These are phyloP conservation scores for Pythium volutum DNA, from an alignment of 352 stramenopile genomes.

Conservation along the genomic window DNA sequence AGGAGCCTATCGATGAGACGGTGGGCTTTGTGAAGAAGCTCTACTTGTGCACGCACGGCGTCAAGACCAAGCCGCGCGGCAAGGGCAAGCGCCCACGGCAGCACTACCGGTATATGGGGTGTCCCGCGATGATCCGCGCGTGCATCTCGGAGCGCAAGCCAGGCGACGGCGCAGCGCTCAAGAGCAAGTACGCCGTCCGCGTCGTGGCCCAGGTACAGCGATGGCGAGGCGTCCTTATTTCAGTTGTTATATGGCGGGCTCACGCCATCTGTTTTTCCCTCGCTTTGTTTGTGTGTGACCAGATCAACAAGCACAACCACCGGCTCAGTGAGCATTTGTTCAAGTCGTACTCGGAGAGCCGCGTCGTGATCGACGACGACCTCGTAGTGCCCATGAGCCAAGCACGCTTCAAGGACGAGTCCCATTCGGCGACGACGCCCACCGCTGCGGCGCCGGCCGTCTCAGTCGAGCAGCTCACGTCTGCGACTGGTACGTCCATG, in stretches of 20 bases:
- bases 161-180: constrained; percentile 38
- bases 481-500: constrained; percentile 26
- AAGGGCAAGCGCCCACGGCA: constrained; percentile 78
- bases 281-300: background rate
- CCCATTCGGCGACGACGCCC: background rate
- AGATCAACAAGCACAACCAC: constrained; percentile 87
- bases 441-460: constrained; percentile 7
- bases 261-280: background rate
- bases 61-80: constrained; percentile 80
- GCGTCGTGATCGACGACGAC: constrained; percentile 84
- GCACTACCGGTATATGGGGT: constrained; percentile 84
- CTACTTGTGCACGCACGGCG: constrained; percentile 79
- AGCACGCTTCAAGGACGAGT: constrained; percentile 50
- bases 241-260: background rate
- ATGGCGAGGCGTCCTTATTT: background rate
- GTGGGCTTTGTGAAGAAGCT: constrained; percentile 85
- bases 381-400: constrained; percentile 50
- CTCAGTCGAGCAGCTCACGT: constrained; percentile 16
- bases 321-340: constrained; percentile 82
- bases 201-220: constrained; percentile 75
- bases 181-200: constrained; percentile 81
- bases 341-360: constrained; percentile 84
- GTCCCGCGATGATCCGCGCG: constrained; percentile 77
- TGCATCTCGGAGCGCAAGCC: constrained; percentile 79
- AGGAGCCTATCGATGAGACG: constrained; percentile 83